Evolutionary conservation across 495 filamentous ascomycete species (phyloP).

Genomic region (Xylaria nigripes): DNA sequence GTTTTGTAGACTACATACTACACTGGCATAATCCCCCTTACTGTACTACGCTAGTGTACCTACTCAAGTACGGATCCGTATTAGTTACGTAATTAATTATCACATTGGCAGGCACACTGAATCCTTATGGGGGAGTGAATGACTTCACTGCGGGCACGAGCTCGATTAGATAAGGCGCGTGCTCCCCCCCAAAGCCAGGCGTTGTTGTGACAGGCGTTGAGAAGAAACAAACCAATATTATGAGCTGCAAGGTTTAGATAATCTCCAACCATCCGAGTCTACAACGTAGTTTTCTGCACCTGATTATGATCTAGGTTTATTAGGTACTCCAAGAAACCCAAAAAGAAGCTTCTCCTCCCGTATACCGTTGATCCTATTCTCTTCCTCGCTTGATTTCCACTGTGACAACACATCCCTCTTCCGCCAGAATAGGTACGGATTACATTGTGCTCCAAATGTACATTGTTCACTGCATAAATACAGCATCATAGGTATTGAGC

Average conservation of each 20-base stretch:
- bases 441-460: no score
- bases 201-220: no score
- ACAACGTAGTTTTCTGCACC: neutral
- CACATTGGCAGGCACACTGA: no score
- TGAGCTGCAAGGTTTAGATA: constrained; percentile 14
- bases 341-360: no score
- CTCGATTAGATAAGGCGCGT: neutral
- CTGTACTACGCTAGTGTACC: no score
- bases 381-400: neutral
- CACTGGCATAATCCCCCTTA: no score
- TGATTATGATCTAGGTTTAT: neutral
- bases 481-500: no score
- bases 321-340: neutral
- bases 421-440: neutral
- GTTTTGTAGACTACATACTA: no score
- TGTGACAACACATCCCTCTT: neutral
- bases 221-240: neutral
- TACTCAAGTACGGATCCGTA: no score
- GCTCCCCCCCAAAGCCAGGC: neutral
- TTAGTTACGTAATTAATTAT: neutral
- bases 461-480: no score
- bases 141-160: neutral
- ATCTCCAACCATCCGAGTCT: constrained; percentile 10
- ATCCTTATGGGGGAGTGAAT: neutral
- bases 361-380: neutral